phyloP scores from a whole-genome alignment of 495 filamentous ascomycete genomes.

The Xylaria castorea region DNA sequence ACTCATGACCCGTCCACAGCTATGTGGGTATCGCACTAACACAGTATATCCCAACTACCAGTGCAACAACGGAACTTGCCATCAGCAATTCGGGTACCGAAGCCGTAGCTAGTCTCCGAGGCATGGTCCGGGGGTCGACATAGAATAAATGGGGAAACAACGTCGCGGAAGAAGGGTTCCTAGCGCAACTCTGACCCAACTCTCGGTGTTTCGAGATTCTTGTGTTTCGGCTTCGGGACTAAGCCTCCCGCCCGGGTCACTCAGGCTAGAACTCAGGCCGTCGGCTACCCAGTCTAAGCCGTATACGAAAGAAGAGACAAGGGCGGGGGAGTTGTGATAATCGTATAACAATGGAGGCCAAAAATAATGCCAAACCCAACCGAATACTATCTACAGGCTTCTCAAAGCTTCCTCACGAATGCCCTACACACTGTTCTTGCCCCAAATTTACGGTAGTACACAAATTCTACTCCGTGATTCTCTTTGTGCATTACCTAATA shows the following conservation, averaged over 20 bases:
- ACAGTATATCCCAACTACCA: too few species aligned
- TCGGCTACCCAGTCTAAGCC: background rate
- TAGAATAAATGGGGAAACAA: constrained; percentile 6
- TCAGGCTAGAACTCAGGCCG: too few species aligned
- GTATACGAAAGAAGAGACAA: background rate
- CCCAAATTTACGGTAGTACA: background rate
- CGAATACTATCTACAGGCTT: background rate
- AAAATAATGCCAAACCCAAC: background rate
- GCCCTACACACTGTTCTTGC: background rate
- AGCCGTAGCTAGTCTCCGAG: background rate
- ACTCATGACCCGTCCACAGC: background rate
- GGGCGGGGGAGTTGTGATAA: background rate
- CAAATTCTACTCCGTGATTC: background rate
- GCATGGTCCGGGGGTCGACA: constrained; percentile 10
- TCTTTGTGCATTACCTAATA: background rate
- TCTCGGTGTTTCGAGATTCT: background rate
- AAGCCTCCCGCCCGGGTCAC: background rate
- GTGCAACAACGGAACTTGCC: constrained; percentile 5
- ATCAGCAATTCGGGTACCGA: background rate
- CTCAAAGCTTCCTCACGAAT: background rate
- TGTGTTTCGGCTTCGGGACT: constrained; percentile 2
- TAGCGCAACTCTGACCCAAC: background rate
- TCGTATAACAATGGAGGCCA: background rate
- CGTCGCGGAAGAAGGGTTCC: background rate
- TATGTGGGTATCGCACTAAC: background rate